Evolutionary conservation across 257 asterid genomes (phyloP).

Genomic region (Solanum dulcamara): DNA sequence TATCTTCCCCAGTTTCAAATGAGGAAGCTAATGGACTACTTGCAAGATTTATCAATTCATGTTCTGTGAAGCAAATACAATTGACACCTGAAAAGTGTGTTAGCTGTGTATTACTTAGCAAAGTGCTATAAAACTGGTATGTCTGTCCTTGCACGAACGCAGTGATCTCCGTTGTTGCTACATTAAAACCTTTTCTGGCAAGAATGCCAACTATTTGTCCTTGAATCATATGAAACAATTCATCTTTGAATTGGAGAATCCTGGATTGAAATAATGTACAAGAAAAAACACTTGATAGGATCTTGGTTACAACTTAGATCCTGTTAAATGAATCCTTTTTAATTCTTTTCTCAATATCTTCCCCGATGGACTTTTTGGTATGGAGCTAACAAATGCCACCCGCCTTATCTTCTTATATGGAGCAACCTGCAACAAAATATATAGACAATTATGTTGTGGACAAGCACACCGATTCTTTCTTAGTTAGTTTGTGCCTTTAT

Average conservation of each 20-base stretch:
- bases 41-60: constrained; percentile 54
- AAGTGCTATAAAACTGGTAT: constrained; percentile 74
- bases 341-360: constrained; percentile 44
- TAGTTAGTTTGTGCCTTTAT: background rate
- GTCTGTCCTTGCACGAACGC: background rate
- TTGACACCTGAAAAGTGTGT: constrained; percentile 85
- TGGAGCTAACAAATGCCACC: constrained; percentile 27
- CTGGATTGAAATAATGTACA: background rate
- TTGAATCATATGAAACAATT: background rate
- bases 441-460: background rate
- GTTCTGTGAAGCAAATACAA: constrained; percentile 59
- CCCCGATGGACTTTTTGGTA: constrained; percentile 42
- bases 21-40: constrained; percentile 52
- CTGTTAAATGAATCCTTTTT: constrained; percentile 10
- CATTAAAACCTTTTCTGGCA: background rate
- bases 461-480: background rate
- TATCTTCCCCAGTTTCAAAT: constrained; percentile 34
- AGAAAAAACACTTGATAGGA: background rate
- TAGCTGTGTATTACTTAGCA: constrained; percentile 40
- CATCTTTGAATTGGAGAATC: background rate
- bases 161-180: background rate
- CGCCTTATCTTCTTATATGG: constrained; percentile 47
- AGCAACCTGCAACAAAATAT: constrained; percentile 27
- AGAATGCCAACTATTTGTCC: background rate
- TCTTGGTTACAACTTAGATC: constrained; percentile 19